A percentile compares a stretch with the other conserved stretches of the same genome.
phyloP scores from a whole-genome alignment of 2,329 filamentous ascomycete genomes.

The Huntiella savannae region DNA sequence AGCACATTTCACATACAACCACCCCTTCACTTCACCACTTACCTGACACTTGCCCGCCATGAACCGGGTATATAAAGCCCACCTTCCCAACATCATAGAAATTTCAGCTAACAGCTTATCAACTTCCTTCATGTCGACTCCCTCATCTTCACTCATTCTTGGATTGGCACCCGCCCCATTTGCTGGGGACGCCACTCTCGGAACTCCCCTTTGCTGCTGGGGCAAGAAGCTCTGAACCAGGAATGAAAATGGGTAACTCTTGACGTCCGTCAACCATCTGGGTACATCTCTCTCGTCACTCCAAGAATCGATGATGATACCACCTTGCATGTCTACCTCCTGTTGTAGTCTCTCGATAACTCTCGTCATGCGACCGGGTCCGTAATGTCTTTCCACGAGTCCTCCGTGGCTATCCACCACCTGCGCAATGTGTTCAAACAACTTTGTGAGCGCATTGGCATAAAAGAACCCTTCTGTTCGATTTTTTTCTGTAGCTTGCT shows the following conservation, averaged over 20 bases:
- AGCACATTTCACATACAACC: constrained; percentile 8
- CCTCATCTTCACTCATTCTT: constrained; percentile 65
- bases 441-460: constrained; percentile 67
- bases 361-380: constrained; percentile 75
- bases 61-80: constrained; percentile 84
- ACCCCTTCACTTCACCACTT: constrained; percentile 19
- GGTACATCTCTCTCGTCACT: constrained; percentile 72
- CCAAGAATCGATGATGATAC: constrained; percentile 91
- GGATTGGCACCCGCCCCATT: constrained; percentile 27
- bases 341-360: constrained; percentile 86
- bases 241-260: constrained; percentile 95
- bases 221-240: constrained; percentile 84
- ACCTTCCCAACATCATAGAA: constrained; percentile 77
- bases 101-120: constrained; percentile 76
- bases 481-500: constrained; percentile 36
- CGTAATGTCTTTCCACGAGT: constrained; percentile 87
- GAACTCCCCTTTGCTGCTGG: constrained; percentile 45
- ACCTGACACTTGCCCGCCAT: constrained; percentile 71
- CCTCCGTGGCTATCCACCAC: constrained; percentile 85
- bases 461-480: constrained; percentile 56
- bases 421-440: constrained; percentile 95
- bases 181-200: constrained; percentile 61
- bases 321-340: constrained; percentile 89
- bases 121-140: constrained; percentile 91
- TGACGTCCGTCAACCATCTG: constrained; percentile 79